Evolutionary conservation across 805 yeast species (phyloP), one percentile per base, ranked within the genome.

Genomic region (Kregervanrija fluxuum): DNA sequence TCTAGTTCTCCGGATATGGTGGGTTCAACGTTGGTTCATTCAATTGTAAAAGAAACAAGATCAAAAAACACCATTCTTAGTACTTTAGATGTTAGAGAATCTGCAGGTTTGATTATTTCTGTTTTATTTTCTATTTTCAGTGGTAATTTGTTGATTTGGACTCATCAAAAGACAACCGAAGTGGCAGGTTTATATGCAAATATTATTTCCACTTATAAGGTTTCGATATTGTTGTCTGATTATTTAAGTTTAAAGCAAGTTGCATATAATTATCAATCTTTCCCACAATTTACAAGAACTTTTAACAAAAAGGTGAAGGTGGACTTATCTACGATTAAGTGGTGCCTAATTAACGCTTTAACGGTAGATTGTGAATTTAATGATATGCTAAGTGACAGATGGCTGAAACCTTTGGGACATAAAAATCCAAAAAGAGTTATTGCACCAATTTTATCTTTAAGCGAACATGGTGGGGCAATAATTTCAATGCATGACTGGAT

Each of bases 391-490:
- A 79, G 95, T 11, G 91, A 88, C 51, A 73, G 98, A 46, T 93
- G 95, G 88, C 70, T 93, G 40, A 76, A 81, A 51, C 97, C 98
- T 2, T 64, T 93, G 43, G 99, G 99, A 0, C 88, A 95, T 56
- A 74, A 70, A 44, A 77, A 75, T 43, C 82, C 95, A 0, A 74
- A 83, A 33, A 77, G 79, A 42, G 85, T 88, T 4, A 82, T 89
- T 30, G 82, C 95, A 0, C 99, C 99, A 0, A 75, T 93, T 70
- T 69, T 93, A 37, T 85, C 96, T 0, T 67, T 93, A 41, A 79
- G 85, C 51, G 99, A 93, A 59, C 95, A 89, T 56, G 99, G 99
- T 32, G 99, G 99, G 2, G 86, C 91, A 78, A 89, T 90, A 11
- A 79, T 93, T 6, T 80, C 97, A 1, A 77, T 89, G 74, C 73